Conservation (phyloP, 2,329 filamentous ascomycete species). For the Sporothrix mexicana region DNA sequence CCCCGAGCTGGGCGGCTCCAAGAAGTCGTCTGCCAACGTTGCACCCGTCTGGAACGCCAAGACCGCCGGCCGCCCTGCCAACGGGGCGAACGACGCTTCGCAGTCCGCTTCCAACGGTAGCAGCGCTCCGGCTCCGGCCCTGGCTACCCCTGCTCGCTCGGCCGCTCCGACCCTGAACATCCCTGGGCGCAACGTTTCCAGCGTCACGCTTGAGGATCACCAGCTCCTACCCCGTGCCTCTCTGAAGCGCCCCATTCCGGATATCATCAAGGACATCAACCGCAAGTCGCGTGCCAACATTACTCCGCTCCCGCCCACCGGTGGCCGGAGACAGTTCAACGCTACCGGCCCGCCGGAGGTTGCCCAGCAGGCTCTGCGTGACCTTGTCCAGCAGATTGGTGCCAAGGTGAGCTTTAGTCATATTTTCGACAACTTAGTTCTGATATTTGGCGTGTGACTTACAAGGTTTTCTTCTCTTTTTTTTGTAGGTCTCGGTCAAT, state of each 20-base stretch:
- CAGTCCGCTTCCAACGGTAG: constrained; percentile 50
- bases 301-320: constrained; percentile 74
- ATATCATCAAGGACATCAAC: constrained; percentile 91
- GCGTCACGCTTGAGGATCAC: constrained; percentile 73
- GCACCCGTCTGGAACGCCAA: constrained; percentile 80
- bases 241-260: constrained; percentile 82
- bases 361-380: constrained; percentile 86
- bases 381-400: constrained; percentile 86
- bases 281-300: constrained; percentile 87
- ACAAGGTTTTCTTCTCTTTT: constrained; percentile 42
- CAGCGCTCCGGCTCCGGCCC: constrained; percentile 43
- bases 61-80: constrained; percentile 52
- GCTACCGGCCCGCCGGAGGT: constrained; percentile 82
- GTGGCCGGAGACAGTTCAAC: constrained; percentile 78
- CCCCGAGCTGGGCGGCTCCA: constrained; percentile 79
- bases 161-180: constrained; percentile 67
- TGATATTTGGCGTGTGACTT: neutral
- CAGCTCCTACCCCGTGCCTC: constrained; percentile 78
- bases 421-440: too few species aligned
- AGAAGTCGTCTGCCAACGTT: constrained; percentile 69
- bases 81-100: constrained; percentile 49
- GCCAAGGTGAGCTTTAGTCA: constrained; percentile 64
- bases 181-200: constrained; percentile 81
- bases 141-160: constrained; percentile 41
- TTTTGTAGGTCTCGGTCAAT: constrained; percentile 58